Conservation (phyloP, 73 alveolate genomes). For the Paramecium sexaurelia region DNA sequence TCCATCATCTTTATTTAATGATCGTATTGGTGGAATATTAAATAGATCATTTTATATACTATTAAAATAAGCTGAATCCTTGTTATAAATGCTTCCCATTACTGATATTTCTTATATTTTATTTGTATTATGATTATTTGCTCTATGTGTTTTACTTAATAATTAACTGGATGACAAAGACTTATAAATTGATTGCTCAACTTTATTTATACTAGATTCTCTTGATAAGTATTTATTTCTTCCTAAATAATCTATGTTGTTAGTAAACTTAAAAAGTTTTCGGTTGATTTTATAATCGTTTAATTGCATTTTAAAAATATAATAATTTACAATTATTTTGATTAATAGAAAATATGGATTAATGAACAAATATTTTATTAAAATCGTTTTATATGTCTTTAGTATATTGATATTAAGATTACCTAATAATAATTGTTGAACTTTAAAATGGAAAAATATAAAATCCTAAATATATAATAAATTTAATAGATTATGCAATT, state of each 20-base stretch:
- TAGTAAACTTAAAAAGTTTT: neutral
- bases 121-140: neutral
- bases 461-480: too few relatives aligned
- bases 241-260: neutral
- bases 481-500: too few relatives aligned
- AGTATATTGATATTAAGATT: too few relatives aligned
- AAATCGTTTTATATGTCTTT: too few relatives aligned
- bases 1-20: constrained; percentile 14
- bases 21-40: constrained; percentile 20
- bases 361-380: too few relatives aligned
- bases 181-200: neutral
- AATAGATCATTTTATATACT: neutral
- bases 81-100: neutral
- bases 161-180: neutral
- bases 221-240: neutral
- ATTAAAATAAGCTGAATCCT: neutral
- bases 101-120: neutral
- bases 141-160: neutral
- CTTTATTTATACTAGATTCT: neutral
- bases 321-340: too few relatives aligned
- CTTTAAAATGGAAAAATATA: too few relatives aligned
- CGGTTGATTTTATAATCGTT: neutral
- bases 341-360: too few relatives aligned
- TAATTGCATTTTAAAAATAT: neutral
- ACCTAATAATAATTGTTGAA: too few relatives aligned